Evolutionary conservation across 352 stramenopile species (phyloP), one percentile per base, ranked within the genome.

Genomic region (Pythium phragmitis): DNA sequence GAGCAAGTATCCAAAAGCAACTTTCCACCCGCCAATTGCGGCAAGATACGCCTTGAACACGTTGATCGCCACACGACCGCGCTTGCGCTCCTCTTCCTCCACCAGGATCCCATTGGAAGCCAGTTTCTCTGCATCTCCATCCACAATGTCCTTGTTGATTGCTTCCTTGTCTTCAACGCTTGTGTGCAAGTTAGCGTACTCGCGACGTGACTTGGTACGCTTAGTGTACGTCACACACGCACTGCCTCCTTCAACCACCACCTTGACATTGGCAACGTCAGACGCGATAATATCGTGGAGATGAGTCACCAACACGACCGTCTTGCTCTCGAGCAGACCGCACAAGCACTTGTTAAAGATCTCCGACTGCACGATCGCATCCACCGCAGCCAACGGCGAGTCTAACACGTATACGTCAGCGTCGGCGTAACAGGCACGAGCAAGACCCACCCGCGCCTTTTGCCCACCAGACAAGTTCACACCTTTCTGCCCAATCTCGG

Each of bases 401-500:
- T 99, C 96, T n/a, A 99, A 68, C 5, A 99, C 60, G 68, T 89
- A 95, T n/a, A 89, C 36, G 28, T 70, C 72, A 0, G 78, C 69
- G 17, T 91, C 74, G 14, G 70, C 72, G 49, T 94, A 94, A 50
- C 81, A 89, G 28, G 85, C 77, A n/a, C 87, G 77, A 9, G 87
- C 87, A 3, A 96, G 54, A 6, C 67, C 59, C 13, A 96, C 72
- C 12, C 87, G 72, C 19, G 82, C 83, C 75, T 98, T 97, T 73
- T 99, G 96, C 1, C 96, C 96, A 41, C 96, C 96, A 2, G 76
- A 97, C 19, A 99, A 68, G 66, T 97, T 99, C 9, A 99, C 86
- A 2, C 97, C 96, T 41, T 94, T 96, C 72, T 98, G 91, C 7
- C 96, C 96, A 65, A 99, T 98, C 70, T 98, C 94, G 0, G 93